A percentile compares a stretch with the other conserved stretches of the same genome.
phyloP scores from a whole-genome alignment of 2,329 filamentous ascomycete species.

The Parastagonospora nodorum region DNA sequence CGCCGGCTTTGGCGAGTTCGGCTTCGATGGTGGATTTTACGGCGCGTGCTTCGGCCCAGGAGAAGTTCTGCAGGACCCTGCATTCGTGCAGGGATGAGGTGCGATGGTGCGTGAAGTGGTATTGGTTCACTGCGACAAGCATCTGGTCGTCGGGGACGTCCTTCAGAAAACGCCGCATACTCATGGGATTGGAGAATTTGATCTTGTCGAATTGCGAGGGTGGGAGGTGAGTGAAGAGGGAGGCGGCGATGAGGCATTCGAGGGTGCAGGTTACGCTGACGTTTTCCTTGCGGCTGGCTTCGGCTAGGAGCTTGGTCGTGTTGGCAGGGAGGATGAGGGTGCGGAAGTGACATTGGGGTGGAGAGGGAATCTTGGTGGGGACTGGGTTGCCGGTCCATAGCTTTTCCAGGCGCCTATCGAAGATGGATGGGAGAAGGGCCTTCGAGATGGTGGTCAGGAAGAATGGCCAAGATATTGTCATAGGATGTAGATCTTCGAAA shows the following conservation, averaged over 20 bases:
- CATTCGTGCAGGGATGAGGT: background rate
- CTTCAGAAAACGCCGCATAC: slow-evolving; percentile 44
- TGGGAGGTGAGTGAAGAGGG: slow-evolving; percentile 41
- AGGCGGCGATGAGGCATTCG: slow-evolving; percentile 46
- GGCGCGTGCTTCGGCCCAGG: slow-evolving; percentile 23
- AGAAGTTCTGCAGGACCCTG: slow-evolving; percentile 12
- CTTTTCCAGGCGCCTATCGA: slow-evolving; percentile 18
- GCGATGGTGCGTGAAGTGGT: slow-evolving; percentile 14
- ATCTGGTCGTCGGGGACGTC: slow-evolving; percentile 33
- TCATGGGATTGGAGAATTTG: slow-evolving; percentile 43
- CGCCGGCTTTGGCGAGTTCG: slow-evolving; percentile 22
- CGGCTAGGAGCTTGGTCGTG: slow-evolving; percentile 35
- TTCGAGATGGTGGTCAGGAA: slow-evolving; percentile 42
- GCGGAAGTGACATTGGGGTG: slow-evolving; percentile 29
- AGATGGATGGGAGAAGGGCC: slow-evolving; percentile 36
- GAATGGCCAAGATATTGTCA: slow-evolving; percentile 45
- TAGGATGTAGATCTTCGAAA: slow-evolving; percentile 49
- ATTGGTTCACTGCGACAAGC: slow-evolving; percentile 28
- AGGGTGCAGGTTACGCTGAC: slow-evolving; percentile 51
- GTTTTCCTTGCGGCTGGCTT: slow-evolving; percentile 42
- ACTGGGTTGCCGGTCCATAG: slow-evolving; percentile 31
- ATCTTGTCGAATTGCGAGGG: slow-evolving; percentile 38
- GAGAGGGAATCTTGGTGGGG: slow-evolving; percentile 11
- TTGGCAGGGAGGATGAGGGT: slow-evolving; percentile 40
- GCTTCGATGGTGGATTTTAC: slow-evolving; percentile 19